Percentiles rank a stretch among this genome's conserved stretches.
These are phyloP conservation scores for Zasmidium citrigriseum DNA, from an alignment of 2,329 filamentous ascomycete genomes.

Conservation along the genomic window DNA sequence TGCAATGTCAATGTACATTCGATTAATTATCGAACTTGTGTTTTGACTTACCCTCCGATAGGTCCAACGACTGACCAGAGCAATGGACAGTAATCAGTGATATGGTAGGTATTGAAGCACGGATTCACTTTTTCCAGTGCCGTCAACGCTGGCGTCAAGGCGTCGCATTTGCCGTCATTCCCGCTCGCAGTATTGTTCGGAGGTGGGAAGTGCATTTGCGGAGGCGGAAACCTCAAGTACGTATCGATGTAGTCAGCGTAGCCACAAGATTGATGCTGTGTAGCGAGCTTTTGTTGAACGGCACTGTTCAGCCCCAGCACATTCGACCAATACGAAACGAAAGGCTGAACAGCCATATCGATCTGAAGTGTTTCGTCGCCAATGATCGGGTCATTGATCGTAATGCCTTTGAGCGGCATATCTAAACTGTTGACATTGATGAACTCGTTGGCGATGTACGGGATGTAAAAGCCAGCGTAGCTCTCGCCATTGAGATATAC, in stretches of 20 bases:
- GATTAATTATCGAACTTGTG: not conserved
- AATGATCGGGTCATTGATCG: constrained; percentile 44
- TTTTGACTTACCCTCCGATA: not conserved
- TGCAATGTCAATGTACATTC: not conserved
- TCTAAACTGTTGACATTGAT: constrained; percentile 28
- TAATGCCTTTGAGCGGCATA: constrained; percentile 35
- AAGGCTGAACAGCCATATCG: constrained; percentile 2
- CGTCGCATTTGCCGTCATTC: constrained; percentile 24
- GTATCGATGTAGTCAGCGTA: constrained; percentile 52
- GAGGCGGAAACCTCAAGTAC: constrained; percentile 41
- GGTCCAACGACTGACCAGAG: not conserved
- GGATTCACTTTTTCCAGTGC: constrained; percentile 28
- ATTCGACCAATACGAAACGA: constrained; percentile 31
- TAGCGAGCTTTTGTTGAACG: constrained; percentile 39
- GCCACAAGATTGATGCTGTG: constrained; percentile 37
- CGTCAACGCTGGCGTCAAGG: constrained; percentile 6
- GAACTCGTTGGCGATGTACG: constrained; percentile 36
- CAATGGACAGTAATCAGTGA: constrained; percentile 31
- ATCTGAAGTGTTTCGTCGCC: constrained; percentile 47
- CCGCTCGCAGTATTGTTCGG: not conserved
- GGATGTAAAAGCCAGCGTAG: constrained; percentile 17
- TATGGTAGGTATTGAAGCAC: constrained; percentile 37
- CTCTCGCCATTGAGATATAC: constrained; percentile 40
- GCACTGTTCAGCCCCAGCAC: constrained; percentile 47
- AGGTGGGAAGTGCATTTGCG: constrained; percentile 24